Evolutionary conservation across 2,329 filamentous ascomycete species (phyloP).

Genomic region (Alternaria panax): DNA sequence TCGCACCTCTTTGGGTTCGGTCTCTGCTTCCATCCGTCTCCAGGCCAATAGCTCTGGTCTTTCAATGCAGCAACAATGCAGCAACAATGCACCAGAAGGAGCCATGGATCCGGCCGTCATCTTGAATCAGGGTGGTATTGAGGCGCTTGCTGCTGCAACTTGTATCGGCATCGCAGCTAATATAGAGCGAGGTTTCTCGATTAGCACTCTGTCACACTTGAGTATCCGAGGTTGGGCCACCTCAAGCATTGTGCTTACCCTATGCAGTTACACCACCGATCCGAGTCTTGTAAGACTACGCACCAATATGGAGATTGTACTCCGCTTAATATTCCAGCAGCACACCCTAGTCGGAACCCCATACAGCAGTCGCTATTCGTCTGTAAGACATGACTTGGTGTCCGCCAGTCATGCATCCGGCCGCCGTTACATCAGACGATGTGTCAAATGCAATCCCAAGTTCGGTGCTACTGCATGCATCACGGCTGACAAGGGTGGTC

Average conservation of each 20-base stretch:
- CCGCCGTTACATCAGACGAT: slow-evolving; percentile 24
- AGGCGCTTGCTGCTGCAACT: slow-evolving; percentile 28
- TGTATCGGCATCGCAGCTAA: slow-evolving; percentile 29
- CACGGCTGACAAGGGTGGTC: slow-evolving; percentile 16
- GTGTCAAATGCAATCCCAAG: slow-evolving; percentile 23
- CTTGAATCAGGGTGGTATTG: slow-evolving; percentile 20
- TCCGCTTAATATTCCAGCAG: slow-evolving; percentile 27
- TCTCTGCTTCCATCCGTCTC: slow-evolving; percentile 17
- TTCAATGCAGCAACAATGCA: slow-evolving; percentile 15
- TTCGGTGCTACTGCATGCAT: slow-evolving; percentile 19
- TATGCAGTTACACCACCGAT: slow-evolving; percentile 35
- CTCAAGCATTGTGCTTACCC: slow-evolving; percentile 32
- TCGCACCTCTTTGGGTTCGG: slow-evolving; percentile 25
- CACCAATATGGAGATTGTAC: slow-evolving; percentile 22
- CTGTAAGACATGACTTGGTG: slow-evolving; percentile 24
- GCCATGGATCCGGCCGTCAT: slow-evolving; percentile 15
- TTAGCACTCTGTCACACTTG: slow-evolving; percentile 12
- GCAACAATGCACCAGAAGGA: slow-evolving; percentile 10
- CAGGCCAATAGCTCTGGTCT: slow-evolving; percentile 3
- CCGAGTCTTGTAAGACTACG: slow-evolving; percentile 30
- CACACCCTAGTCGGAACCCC: slow-evolving; percentile 23
- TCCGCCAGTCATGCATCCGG: slow-evolving; percentile 22
- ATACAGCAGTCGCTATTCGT: slow-evolving; percentile 19
- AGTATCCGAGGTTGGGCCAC: slow-evolving; percentile 34
- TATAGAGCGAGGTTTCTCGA: slow-evolving; percentile 32